Conservation (phyloP, 257 asterid genomes). For the Plantago ovata region DNA sequence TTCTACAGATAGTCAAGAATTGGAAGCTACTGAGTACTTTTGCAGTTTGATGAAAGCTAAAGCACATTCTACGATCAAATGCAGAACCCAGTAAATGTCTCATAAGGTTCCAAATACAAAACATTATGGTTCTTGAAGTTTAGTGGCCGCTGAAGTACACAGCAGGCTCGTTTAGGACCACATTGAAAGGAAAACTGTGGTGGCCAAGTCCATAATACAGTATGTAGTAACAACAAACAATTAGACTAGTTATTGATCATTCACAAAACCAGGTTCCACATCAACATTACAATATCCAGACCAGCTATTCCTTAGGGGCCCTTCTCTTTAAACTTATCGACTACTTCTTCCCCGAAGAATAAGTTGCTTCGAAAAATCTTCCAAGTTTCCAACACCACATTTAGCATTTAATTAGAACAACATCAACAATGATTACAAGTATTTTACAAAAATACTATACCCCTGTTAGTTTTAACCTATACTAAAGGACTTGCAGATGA, state of each 20-base stretch:
- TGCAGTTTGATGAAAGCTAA: constrained; percentile 19
- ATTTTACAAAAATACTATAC: too few species aligned
- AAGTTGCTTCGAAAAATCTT: background rate
- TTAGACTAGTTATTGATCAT: constrained; percentile 16
- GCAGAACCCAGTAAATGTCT: constrained; percentile 27
- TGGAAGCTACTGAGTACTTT: constrained; percentile 12
- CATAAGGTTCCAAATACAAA: constrained; percentile 24
- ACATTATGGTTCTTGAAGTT: constrained; percentile 14
- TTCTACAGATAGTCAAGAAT: constrained; percentile 13
- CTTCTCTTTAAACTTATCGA: background rate
- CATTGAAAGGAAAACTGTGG: constrained; percentile 24
- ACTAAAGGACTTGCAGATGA: too few species aligned
- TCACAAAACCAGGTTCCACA: constrained; percentile 37
- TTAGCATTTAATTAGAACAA: too few species aligned
- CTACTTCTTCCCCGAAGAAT: background rate
- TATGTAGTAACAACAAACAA: too few species aligned
- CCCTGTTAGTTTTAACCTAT: too few species aligned
- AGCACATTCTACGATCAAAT: constrained; percentile 23
- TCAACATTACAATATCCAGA: constrained; percentile 22
- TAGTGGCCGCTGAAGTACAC: constrained; percentile 20
- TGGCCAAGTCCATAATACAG: constrained; percentile 26
- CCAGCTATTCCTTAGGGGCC: constrained; percentile 15
- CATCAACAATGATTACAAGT: too few species aligned
- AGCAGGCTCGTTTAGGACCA: constrained; percentile 33
- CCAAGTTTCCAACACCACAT: too few species aligned